These are phyloP conservation scores for Dioscorea dumetorum DNA, from an alignment of 106 monocot genomes.

Conservation along the genomic window DNA sequence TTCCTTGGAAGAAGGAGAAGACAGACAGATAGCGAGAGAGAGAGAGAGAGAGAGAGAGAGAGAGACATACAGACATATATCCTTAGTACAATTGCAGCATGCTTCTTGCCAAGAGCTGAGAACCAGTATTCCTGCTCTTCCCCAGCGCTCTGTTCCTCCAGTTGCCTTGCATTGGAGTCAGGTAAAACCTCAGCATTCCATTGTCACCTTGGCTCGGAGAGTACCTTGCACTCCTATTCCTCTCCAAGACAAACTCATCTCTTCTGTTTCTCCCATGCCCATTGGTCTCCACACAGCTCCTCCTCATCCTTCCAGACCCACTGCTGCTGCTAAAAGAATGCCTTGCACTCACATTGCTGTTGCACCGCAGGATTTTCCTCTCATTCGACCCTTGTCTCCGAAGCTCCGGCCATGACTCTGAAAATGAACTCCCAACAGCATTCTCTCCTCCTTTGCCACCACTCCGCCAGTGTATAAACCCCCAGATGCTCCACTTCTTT, in stretches of 20 bases:
- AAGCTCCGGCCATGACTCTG: conserved; percentile 49
- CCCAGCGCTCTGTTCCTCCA: conserved; percentile 23
- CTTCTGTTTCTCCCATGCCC: conserved; percentile 39
- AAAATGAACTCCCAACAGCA: conserved; percentile 34
- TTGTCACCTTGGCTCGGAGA: conserved; percentile 50
- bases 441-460: conserved; percentile 18
- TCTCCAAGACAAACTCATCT: conserved; percentile 50
- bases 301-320: conserved; percentile 30
- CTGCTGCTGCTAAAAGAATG: conserved; percentile 38
- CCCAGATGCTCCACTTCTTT: conserved; percentile 78
- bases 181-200: conserved; percentile 77
- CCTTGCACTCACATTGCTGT: conserved; percentile 60
- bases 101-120: conserved; percentile 52
- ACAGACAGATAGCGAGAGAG: no score
- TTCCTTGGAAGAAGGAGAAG: no score
- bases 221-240: conserved; percentile 71
- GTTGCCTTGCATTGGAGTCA: conserved; percentile 64
- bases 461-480: conserved; percentile 49
- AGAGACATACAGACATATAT: no score
- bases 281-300: conserved; percentile 30
- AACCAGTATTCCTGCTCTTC: conserved; percentile 21
- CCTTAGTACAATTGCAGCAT: conserved; percentile 66
- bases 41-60: no score
- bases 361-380: conserved; percentile 40
- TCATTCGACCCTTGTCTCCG: conserved; percentile 17